Evolutionary conservation across 768 basidiomycete genomes (phyloP).

Genomic region (Termitomyces sp.): DNA sequence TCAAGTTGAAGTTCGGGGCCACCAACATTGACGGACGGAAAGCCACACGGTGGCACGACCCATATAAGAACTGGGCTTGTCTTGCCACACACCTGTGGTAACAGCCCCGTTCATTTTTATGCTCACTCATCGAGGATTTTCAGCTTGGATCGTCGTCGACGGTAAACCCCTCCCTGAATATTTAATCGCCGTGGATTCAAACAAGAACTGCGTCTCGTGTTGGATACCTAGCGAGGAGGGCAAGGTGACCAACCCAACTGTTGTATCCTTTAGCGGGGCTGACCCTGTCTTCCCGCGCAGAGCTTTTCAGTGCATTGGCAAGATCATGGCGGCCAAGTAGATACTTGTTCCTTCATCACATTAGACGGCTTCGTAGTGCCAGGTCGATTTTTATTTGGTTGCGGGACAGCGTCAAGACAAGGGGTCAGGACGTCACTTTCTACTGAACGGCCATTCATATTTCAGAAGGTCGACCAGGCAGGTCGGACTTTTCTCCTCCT

Average conservation of each 20-base stretch:
- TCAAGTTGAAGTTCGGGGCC: background rate
- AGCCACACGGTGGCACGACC: slow-evolving; percentile 1
- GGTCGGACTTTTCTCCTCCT: slow-evolving; percentile 22
- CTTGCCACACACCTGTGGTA: background rate
- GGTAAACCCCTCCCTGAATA: slow-evolving; percentile 48
- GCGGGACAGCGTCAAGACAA: slow-evolving; percentile 46
- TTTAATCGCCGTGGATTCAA: slow-evolving; percentile 42
- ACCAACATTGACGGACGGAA: background rate
- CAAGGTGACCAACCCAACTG: slow-evolving; percentile 33
- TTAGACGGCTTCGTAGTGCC: slow-evolving; percentile 61
- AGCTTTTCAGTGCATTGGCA: slow-evolving; percentile 60
- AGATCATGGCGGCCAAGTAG: slow-evolving; percentile 47
- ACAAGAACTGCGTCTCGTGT: slow-evolving; percentile 46
- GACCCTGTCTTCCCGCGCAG: slow-evolving; percentile 23
- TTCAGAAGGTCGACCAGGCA: slow-evolving; percentile 35
- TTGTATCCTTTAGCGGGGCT: background rate
- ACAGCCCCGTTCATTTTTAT: slow-evolving; percentile 19
- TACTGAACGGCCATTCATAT: slow-evolving; percentile 58
- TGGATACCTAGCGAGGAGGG: slow-evolving; percentile 64
- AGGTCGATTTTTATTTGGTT: slow-evolving; percentile 56
- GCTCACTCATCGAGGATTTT: slow-evolving; percentile 57
- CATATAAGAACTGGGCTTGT: background rate
- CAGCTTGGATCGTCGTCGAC: slow-evolving; percentile 62
- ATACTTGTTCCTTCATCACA: slow-evolving; percentile 56
- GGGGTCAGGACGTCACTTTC: slow-evolving; percentile 45